Conservation (phyloP, 176 grass and related monocot genomes). For the Microstegium vimineum region DNA sequence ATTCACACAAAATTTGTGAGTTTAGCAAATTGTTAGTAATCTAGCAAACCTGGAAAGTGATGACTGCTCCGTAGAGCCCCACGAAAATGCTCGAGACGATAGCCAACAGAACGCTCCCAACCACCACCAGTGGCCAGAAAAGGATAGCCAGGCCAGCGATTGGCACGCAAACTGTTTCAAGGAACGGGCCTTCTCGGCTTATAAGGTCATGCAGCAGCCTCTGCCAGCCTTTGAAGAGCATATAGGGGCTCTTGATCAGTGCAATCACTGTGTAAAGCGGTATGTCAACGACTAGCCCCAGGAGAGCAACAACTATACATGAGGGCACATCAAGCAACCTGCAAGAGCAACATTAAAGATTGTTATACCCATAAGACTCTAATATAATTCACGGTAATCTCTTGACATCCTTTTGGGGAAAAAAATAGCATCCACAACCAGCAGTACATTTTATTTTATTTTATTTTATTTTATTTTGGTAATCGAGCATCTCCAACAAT, state of each 20-base stretch:
- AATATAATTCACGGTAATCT: neutral
- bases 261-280: slow-evolving; percentile 83
- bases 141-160: slow-evolving; percentile 84
- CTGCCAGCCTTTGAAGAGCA: slow-evolving; percentile 99
- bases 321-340: slow-evolving; percentile 76
- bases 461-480: neutral
- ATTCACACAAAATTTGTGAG: neutral
- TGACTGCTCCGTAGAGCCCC: slow-evolving; percentile 82
- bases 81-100: slow-evolving; percentile 89
- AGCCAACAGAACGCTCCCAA: slow-evolving; percentile 72
- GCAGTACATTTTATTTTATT: neutral
- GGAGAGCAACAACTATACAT: slow-evolving; percentile 52
- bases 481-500: too few species aligned
- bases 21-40: neutral
- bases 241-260: slow-evolving; percentile 89
- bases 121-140: slow-evolving; percentile 81
- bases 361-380: neutral
- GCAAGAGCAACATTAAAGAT: slow-evolving; percentile 21
- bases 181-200: slow-evolving; percentile 79
- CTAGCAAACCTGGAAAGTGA: slow-evolving; percentile 73
- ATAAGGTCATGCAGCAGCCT: slow-evolving; percentile 82
- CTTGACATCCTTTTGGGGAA: neutral
- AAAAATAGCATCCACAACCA: neutral
- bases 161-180: slow-evolving; percentile 83
- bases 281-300: slow-evolving; percentile 74